Evolutionary conservation across 2,329 filamentous ascomycete species (phyloP), one percentile per base, ranked within the genome.

Genomic region (Sarocladium oryzae): DNA sequence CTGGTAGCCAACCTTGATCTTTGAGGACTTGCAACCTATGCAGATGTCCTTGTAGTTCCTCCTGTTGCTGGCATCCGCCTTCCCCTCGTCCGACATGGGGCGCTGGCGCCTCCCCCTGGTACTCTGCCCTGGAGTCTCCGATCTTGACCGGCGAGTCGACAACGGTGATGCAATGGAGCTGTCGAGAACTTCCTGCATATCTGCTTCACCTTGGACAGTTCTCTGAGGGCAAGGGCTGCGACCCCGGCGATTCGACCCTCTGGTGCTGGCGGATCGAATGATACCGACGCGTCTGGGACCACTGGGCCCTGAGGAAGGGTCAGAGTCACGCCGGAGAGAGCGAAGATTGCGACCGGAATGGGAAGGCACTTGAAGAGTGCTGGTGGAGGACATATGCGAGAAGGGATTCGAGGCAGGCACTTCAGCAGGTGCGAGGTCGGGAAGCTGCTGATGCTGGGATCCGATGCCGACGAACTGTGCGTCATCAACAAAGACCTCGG

Each of bases 1-100:
- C n/a, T n/a, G n/a, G n/a, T n/a, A n/a, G n/a, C n/a, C n/a, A n/a
- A 48, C 43, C 43, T 48, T 48, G 28, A 33, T 20, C 43, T 26
- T 48, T 24, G 43, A 16, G 3, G 21, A 5, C 28, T 33, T 48
- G 26, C 43, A 48, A n/a, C 43, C n/a, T 20, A 48, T 26, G 16
- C 43, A 48, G 18, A 23, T 48, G 21, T 48, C 43, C 20, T 48
- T 48, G 11, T 32, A 4, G n/a, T 4, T 33, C 33, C 43, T 16
- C 28, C 43, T 32, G 6, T 48, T 18, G 4, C 13, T 48, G 8
- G 43, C 43, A 18, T 20, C 21, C 16, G 24, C 3, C 15, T 26
- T 48, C 26, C 8, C 43, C 11, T 20, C 10, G 4, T 30, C 26
- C 3, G 26, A 18, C 43, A 48, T 32, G 4, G 43, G 43, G 3